Percentiles rank a stretch among this genome's conserved stretches.
phyloP scores from a whole-genome alignment of 345 rosid species.

The Combretum micranthum region DNA sequence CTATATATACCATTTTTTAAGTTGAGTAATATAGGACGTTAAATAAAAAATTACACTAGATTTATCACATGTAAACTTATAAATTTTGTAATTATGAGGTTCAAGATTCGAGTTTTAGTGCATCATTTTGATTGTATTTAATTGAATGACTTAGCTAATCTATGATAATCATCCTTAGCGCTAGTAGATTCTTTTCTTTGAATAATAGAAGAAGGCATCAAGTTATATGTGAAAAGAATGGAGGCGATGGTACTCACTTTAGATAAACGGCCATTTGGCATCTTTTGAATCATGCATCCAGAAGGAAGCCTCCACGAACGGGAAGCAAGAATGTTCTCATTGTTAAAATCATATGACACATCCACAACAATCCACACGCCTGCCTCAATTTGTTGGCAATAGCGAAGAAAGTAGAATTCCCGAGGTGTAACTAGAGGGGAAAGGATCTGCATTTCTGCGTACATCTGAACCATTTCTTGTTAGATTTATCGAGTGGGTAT shows the following conservation, averaged over 20 bases:
- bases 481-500: background rate
- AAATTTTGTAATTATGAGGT: no score
- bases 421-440: conserved; percentile 74
- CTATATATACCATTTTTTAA: no score
- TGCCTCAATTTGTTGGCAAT: conserved; percentile 38
- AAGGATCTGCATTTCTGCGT: conserved; percentile 50
- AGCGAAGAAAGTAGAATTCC: conserved; percentile 53
- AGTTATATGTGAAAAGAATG: background rate
- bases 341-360: conserved; percentile 35
- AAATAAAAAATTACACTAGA: background rate
- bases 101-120: no score
- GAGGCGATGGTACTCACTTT: conserved; percentile 23
- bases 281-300: conserved; percentile 59
- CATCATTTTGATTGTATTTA: no score
- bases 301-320: conserved; percentile 70
- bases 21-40: no score
- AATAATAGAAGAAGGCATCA: no score
- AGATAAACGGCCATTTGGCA: conserved; percentile 43
- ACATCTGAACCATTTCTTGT: conserved; percentile 33
- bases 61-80: background rate
- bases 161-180: no score
- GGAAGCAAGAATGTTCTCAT: conserved; percentile 8
- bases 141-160: no score
- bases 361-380: conserved; percentile 65
- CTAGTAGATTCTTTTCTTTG: no score